phyloP scores from a whole-genome alignment of 1,284 basidiomycete genomes.

The Schizophyllum amplum region DNA sequence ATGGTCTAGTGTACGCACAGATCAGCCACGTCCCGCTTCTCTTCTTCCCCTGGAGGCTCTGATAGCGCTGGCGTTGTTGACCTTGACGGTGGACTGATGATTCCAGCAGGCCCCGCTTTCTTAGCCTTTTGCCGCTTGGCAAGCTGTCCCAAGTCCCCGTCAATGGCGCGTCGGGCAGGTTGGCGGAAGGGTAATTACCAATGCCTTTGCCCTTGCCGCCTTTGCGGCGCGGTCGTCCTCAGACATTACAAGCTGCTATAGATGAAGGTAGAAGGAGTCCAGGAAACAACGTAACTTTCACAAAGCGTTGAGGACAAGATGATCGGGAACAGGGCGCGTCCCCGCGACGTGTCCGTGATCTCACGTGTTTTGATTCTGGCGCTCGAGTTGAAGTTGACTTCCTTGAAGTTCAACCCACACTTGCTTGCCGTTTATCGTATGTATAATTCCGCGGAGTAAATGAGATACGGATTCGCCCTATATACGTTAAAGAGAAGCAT shows the following conservation, averaged over 20 bases:
- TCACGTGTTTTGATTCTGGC: too few species aligned
- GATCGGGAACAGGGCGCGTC: background rate
- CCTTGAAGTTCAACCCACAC: too few species aligned
- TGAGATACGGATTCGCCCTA: slow-evolving; percentile 15
- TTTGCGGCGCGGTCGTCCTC: slow-evolving; percentile 74
- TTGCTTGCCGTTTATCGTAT: too few species aligned
- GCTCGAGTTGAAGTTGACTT: too few species aligned
- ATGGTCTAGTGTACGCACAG: slow-evolving; percentile 32
- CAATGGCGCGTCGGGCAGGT: slow-evolving; percentile 11
- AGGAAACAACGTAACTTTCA: too few species aligned
- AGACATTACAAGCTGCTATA: slow-evolving; percentile 28
- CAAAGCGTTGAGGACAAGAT: too few species aligned
- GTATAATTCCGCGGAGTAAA: background rate
- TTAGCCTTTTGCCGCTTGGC: slow-evolving; percentile 72
- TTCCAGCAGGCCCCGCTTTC: slow-evolving; percentile 25
- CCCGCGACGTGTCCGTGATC: too few species aligned
- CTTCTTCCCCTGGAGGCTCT: slow-evolving; percentile 21
- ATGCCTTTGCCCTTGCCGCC: slow-evolving; percentile 69
- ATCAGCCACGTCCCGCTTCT: slow-evolving; percentile 39
- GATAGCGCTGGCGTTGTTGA: background rate
- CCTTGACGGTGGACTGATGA: slow-evolving; percentile 19
- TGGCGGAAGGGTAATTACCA: slow-evolving; percentile 37
- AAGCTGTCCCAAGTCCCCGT: slow-evolving; percentile 39
- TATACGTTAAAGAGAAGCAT: slow-evolving; percentile 14
- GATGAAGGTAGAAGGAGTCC: background rate